Evolutionary conservation across 352 stramenopile genomes (phyloP).

Genomic region (Globisporangium takayamanum): DNA sequence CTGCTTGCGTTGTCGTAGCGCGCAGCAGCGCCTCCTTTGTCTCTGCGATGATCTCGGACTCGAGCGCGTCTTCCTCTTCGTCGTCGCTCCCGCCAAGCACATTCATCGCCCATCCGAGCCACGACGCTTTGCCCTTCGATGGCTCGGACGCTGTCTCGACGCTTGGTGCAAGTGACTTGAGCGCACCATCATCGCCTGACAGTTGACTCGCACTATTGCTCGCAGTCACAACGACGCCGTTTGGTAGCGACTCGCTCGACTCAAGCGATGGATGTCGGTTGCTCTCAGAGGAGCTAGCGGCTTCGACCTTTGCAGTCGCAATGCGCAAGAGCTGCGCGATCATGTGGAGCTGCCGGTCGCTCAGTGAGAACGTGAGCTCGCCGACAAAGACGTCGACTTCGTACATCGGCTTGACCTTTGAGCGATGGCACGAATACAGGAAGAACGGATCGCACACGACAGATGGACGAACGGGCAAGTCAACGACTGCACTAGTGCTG

Average conservation of each 20-base stretch:
- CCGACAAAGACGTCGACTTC: slow-evolving; percentile 69
- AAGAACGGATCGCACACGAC: slow-evolving; percentile 60
- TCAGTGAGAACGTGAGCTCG: slow-evolving; percentile 72
- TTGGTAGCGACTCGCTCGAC: neutral
- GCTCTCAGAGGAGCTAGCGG: slow-evolving; percentile 7
- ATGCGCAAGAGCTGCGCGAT: slow-evolving; percentile 56
- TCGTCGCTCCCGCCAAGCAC: slow-evolving; percentile 36
- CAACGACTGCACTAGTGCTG: neutral
- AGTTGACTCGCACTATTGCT: neutral
- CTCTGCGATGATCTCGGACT: slow-evolving; percentile 63
- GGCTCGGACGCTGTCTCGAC: neutral
- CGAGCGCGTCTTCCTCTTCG: slow-evolving; percentile 61
- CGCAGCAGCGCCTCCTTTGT: slow-evolving; percentile 45
- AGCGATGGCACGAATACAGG: slow-evolving; percentile 49
- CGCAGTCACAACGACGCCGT: neutral
- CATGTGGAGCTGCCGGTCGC: slow-evolving; percentile 78
- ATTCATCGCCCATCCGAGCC: slow-evolving; percentile 72
- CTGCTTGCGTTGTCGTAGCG: slow-evolving; percentile 9
- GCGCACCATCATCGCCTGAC: neutral
- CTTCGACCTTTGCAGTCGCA: slow-evolving; percentile 24
- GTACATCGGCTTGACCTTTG: slow-evolving; percentile 34
- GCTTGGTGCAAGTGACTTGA: neutral
- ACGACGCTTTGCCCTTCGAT: slow-evolving; percentile 23
- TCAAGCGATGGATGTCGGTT: neutral
- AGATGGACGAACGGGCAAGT: slow-evolving; percentile 32